Base-by-base conservation (phyloP, 2,329 filamentous ascomycete species). In the Mollisiaceae sp. region DNA sequence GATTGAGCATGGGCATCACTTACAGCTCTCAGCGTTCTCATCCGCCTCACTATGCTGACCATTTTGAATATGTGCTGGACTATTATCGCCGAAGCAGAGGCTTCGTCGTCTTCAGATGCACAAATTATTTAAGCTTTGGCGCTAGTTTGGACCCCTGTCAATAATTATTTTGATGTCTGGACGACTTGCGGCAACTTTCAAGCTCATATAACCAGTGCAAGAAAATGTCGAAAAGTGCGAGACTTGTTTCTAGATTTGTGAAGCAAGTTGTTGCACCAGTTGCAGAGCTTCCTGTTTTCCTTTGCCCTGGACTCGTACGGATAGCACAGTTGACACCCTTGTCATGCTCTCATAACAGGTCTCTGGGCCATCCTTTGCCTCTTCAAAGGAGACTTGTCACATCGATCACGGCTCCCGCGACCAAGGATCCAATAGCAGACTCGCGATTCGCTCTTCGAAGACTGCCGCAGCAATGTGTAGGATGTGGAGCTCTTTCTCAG, bases 1-100 rank as follows among this genome's bases (percentile, higher is more conserved):
- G 22, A 41, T 47, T 20, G 15, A 22, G 24, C 9, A 4, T 8
- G 56, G 67, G 63, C n/a, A 65, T 74, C 70, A 83, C 88, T 78
- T 83, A 93, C 91, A 78, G 85, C 82, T 78, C 87, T 88, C 77
- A 96, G 82, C 79, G 87, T 88, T 77, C 89, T 88, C 85, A 93
- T 88, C 74, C 92, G 89, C 80, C 88, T 87, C 75, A 86, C 77
- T 79, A 91, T 78, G 70, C 82, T 80, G 60, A 83, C 81, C 85
- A 86, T 87, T 64, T 72, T 78, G 73, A 71, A 64, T 66, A 47
- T 65, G 60, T 60, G 36, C 55, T 52, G 14, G 50, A 60, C 45
- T 63, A 64, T 50, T 45, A 36, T n/a, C 59, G 47, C 38, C 57
- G 57, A 43, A 60, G 56, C 27, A 57, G 63, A 64, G 27, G 15